phyloP scores from a whole-genome alignment of 163 green algal genomes.

The Chlamydomonas reinhardtii region DNA sequence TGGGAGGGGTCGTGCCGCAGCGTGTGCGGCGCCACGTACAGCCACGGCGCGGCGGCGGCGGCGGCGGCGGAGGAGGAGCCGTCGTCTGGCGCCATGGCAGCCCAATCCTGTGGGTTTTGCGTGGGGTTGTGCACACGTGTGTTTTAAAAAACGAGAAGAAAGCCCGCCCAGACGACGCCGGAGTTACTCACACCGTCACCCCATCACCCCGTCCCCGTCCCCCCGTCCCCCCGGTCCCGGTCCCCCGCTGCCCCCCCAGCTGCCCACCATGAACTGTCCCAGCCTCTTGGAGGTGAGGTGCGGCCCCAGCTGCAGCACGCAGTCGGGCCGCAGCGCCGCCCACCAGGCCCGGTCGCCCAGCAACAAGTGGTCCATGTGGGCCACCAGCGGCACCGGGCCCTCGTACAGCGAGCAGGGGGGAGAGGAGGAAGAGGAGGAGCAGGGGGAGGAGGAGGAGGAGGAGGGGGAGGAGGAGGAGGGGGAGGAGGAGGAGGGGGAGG shows the following conservation, averaged over 20 bases:
- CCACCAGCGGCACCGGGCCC: slow-evolving; percentile 58
- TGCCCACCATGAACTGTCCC: slow-evolving; percentile 83
- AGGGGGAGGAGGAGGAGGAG: not conserved
- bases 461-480: not conserved
- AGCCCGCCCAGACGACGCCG: too few relatives aligned
- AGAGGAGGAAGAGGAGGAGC: not conserved
- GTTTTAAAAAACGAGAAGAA: too few relatives aligned
- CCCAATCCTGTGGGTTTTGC: slow-evolving; percentile 19
- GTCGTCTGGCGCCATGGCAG: not conserved
- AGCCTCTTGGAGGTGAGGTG: slow-evolving; percentile 93
- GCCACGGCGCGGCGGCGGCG: slow-evolving; percentile 56
- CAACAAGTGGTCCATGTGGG: slow-evolving; percentile 92
- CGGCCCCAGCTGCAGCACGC: slow-evolving; percentile 91
- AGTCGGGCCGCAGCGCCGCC: slow-evolving; percentile 82
- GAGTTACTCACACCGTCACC: too few relatives aligned
- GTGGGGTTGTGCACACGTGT: not conserved
- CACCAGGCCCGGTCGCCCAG: slow-evolving; percentile 66
- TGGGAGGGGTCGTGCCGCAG: slow-evolving; percentile 81
- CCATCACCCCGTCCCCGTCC: not conserved
- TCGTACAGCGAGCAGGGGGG: not conserved
- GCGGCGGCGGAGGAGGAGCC: too few relatives aligned
- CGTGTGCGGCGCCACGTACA: slow-evolving; percentile 63
- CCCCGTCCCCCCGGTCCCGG: not conserved
- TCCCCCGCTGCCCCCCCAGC: slow-evolving; percentile 44
- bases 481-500: not conserved